Evolutionary conservation across 495 filamentous ascomycete genomes (phyloP), one percentile per base, ranked within the genome.

Genomic region (Xylaria telfairii): DNA sequence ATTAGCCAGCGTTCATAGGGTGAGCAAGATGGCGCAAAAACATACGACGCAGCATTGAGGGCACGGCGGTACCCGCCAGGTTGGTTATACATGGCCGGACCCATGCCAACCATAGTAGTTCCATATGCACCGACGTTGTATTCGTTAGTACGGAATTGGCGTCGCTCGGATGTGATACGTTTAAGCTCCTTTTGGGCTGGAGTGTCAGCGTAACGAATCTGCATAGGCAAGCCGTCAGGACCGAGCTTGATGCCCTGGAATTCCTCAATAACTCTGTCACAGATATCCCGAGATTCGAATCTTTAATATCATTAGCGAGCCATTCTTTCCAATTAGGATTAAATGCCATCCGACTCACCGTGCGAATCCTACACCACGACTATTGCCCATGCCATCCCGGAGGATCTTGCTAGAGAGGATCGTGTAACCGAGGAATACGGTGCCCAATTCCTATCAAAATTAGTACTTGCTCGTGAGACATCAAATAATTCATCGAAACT

Each of bases 301-400:
- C 93, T 96, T 71, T 37, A 4, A 39, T 1, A 39, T 21, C 59
- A 70, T 82, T 68, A 83, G 81, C 39, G 15, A n/a, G 21, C 26
- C 47, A 28, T 7, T 51, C 26, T 32, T 12, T 26, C 17, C 37
- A 32, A 9, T 17, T 39, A 37, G 62, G 41, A 47, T 71, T 41
- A 75, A 46, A 41, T 21, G 30, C n/a, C 32, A 54, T 9, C 39
- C 26, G 49, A 82, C 87, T 79, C 81, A 97, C 95, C 95, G 90
- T 78, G 96, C 96, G 82, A 99, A 99, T 32, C 96, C 96, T 71
- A 98, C 96, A 78, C 96, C 95, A 77, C 96, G 95, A 80, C 95
- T 97, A 68, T 94, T 91, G 65, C 94, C 96, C 72, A 93, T 90
- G 71, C 87, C 87, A 79, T 98, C 94, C 59, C 94, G 92, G 69